Evolutionary conservation across 306 rosid genomes (phyloP).

Genomic region (Vigna radiata): DNA sequence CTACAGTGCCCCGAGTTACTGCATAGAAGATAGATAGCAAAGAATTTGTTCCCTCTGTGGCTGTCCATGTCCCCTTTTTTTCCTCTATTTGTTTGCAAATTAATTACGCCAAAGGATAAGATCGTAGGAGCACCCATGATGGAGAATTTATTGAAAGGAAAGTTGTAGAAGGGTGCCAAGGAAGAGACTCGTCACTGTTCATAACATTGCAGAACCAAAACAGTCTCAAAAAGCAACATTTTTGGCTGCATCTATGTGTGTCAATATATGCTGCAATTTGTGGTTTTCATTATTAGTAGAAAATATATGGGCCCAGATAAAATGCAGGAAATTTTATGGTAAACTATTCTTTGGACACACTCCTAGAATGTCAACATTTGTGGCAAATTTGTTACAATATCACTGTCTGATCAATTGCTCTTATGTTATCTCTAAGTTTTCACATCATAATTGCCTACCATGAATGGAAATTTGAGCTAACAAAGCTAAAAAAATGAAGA

Average conservation of each 20-base stretch:
- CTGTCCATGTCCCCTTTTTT: background rate
- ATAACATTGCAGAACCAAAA: constrained; percentile 12
- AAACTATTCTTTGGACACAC: constrained; percentile 41
- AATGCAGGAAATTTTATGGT: constrained; percentile 32
- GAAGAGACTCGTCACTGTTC: constrained; percentile 1
- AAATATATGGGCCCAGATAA: background rate
- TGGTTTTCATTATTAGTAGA: constrained; percentile 30
- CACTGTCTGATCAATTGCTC: constrained; percentile 10
- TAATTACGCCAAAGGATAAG: constrained; percentile 22
- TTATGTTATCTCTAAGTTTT: background rate
- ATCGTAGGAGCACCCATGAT: constrained; percentile 9
- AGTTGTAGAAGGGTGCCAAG: constrained; percentile 39
- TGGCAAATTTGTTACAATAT: background rate
- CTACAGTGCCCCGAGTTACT: background rate
- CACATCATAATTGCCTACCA: constrained; percentile 27
- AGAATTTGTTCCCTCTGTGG: constrained; percentile 3
- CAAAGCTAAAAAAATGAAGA: background rate
- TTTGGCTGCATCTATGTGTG: constrained; percentile 38
- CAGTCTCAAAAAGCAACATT: constrained; percentile 8
- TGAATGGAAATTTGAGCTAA: constrained; percentile 3
- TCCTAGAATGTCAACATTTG: constrained; percentile 37
- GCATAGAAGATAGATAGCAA: background rate
- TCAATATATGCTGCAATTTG: constrained; percentile 18
- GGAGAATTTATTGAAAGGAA: constrained; percentile 38
- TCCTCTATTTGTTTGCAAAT: background rate